Conservation (phyloP, 768 basidiomycete species). For the Sarcomyxa edulis region DNA sequence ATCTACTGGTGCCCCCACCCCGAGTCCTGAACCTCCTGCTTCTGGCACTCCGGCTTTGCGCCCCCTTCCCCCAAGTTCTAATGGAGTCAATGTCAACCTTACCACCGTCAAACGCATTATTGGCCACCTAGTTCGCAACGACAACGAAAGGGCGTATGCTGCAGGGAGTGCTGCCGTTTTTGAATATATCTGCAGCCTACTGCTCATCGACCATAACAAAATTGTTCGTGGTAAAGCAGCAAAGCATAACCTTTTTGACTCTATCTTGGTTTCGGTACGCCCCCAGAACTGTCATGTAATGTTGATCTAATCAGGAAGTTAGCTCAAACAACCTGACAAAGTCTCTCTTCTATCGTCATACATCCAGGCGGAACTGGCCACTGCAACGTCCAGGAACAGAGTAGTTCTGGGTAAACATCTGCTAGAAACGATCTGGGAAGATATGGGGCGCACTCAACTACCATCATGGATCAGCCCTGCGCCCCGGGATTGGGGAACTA, state of each 20-base stretch:
- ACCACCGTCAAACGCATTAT: too few species aligned
- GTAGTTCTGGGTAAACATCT: constrained; percentile 25
- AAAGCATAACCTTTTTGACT: background rate
- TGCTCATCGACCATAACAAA: too few species aligned
- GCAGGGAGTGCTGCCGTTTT: too few species aligned
- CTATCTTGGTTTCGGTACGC: background rate
- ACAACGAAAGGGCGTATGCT: too few species aligned
- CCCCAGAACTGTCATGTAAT: background rate
- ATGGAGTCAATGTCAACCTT: too few species aligned
- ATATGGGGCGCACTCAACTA: constrained; percentile 21
- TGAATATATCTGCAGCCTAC: too few species aligned
- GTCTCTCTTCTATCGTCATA: constrained; percentile 1
- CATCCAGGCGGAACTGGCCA: background rate
- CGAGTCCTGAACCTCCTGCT: too few species aligned
- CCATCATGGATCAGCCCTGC: constrained; percentile 25
- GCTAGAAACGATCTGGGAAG: constrained; percentile 20
- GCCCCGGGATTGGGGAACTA: constrained; percentile 27
- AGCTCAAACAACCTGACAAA: background rate
- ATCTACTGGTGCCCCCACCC: too few species aligned
- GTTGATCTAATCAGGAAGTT: background rate
- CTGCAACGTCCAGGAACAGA: too few species aligned
- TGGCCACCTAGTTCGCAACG: too few species aligned
- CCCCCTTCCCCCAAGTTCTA: too few species aligned
- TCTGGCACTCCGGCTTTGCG: too few species aligned
- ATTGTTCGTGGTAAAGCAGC: background rate